Evolutionary conservation across 495 filamentous ascomycete species (phyloP).

Genomic region (Aspergillus baeticus): DNA sequence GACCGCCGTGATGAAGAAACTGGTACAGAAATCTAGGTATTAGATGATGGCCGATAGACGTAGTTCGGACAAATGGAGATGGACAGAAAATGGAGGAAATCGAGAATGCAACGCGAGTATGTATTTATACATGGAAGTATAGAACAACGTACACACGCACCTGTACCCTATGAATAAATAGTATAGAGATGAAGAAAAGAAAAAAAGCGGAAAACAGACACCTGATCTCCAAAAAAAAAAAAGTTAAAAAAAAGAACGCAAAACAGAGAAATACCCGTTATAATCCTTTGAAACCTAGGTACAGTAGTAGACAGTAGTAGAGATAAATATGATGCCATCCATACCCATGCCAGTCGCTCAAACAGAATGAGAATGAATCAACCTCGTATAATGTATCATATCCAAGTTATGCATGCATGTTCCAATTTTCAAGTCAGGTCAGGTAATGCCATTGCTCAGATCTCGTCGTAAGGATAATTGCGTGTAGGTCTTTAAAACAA

Average conservation of each 20-base stretch:
- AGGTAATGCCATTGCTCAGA: slow-evolving; percentile 8
- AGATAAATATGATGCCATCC: not conserved
- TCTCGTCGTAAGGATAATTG: slow-evolving; percentile 15
- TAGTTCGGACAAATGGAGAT: too few species aligned
- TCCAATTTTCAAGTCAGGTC: not conserved
- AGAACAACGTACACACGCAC: too few species aligned
- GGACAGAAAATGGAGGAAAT: too few species aligned
- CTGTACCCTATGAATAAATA: too few species aligned
- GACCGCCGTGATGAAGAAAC: too few species aligned
- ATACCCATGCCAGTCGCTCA: slow-evolving; percentile 1
- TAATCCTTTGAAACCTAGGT: not conserved
- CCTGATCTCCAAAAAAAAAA: not conserved
- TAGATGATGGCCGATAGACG: too few species aligned
- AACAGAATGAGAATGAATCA: slow-evolving; percentile 1
- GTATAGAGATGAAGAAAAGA: too few species aligned
- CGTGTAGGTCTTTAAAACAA: not conserved
- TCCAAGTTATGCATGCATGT: slow-evolving; percentile 13
- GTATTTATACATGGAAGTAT: too few species aligned
- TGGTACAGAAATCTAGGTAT: too few species aligned
- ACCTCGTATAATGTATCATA: slow-evolving; percentile 19
- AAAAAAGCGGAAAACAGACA: too few species aligned
- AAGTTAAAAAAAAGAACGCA: not conserved
- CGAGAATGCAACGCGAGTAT: too few species aligned
- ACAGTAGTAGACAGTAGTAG: not conserved
- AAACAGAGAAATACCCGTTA: not conserved